Conservation (phyloP, 169 alveolate species). For the Haemoproteus tartakovskyi region DNA sequence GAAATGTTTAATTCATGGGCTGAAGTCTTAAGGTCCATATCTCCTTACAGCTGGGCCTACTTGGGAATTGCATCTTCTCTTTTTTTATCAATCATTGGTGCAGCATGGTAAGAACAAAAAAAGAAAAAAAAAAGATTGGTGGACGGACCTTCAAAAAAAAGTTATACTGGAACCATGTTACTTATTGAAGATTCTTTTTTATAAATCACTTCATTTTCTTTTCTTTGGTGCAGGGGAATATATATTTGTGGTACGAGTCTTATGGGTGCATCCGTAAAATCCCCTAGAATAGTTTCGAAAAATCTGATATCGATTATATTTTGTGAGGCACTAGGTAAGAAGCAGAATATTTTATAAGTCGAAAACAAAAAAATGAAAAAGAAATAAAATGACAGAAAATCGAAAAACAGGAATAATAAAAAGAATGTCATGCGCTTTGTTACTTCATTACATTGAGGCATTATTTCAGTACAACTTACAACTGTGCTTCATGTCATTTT, state of each 20-base stretch:
- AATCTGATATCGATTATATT: slow-evolving; percentile 97
- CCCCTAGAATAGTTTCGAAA: slow-evolving; percentile 99
- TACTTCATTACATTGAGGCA: neutral
- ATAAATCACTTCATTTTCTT: neutral
- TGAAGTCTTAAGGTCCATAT: slow-evolving; percentile 65
- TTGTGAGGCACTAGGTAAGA: slow-evolving; percentile 99
- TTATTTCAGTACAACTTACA: too few relatives aligned
- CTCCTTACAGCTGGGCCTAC: slow-evolving; percentile 85
- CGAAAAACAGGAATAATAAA: slow-evolving; percentile 74
- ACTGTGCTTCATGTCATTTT: neutral
- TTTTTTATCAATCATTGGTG: slow-evolving; percentile 92
- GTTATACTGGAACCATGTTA: neutral
- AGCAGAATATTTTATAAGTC: slow-evolving; percentile 93
- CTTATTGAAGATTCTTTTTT: neutral
- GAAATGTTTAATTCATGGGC: slow-evolving; percentile 76
- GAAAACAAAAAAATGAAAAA: slow-evolving; percentile 51
- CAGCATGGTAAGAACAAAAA: slow-evolving; percentile 87
- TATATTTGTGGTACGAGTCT: slow-evolving; percentile 96
- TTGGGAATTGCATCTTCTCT: slow-evolving; percentile 91
- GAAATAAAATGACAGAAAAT: slow-evolving; percentile 66
- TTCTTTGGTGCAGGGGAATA: slow-evolving; percentile 89
- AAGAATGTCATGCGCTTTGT: slow-evolving; percentile 12
- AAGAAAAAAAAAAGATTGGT: neutral
- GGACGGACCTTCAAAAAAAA: too few relatives aligned
- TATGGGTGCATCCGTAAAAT: slow-evolving; percentile 97